A percentile compares a stretch with the other conserved stretches of the same genome.
These are phyloP conservation scores for Pilaira anomala DNA, from an alignment of 192 early-diverging fungal genomes.

Conservation along the genomic window DNA sequence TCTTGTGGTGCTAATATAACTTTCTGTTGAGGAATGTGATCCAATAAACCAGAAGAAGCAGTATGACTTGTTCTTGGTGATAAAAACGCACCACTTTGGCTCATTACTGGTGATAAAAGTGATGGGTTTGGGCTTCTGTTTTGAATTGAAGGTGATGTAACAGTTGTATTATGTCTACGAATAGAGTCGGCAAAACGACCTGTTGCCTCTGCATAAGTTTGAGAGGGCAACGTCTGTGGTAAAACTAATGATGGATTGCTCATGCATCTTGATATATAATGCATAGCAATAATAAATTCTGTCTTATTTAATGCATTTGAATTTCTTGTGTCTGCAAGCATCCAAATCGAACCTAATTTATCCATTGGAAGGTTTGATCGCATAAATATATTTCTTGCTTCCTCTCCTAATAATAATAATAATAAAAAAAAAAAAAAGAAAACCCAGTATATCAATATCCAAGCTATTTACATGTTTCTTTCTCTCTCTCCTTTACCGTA, in stretches of 20 bases:
- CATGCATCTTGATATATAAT: conserved; percentile 76
- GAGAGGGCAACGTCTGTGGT: conserved; percentile 63
- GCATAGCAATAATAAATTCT: conserved; percentile 90
- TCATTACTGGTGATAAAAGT: background rate
- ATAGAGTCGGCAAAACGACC: conserved; percentile 14
- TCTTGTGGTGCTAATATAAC: conserved; percentile 77
- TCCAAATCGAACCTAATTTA: conserved; percentile 73
- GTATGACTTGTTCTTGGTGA: background rate
- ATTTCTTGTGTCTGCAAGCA: conserved; percentile 68
- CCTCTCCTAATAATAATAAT: conserved; percentile 45
- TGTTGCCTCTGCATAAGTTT: conserved; percentile 47
- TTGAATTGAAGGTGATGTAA: conserved; percentile 2
- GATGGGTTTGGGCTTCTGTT: background rate
- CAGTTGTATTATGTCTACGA: conserved; percentile 15
- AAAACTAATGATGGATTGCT: conserved; percentile 60
- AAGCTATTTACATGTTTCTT: conserved; percentile 63
- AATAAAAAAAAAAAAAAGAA: too few relatives aligned
- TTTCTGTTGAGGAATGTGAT: background rate
- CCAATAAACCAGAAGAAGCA: too few relatives aligned
- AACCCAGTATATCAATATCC: too few relatives aligned
- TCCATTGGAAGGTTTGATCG: conserved; percentile 79
- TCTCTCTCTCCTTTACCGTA: conserved; percentile 62
- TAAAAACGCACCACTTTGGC: background rate
- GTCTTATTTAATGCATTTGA: conserved; percentile 68
- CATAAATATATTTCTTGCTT: conserved; percentile 71